These are phyloP conservation scores for Pleurotus cornucopiae DNA, from an alignment of 768 basidiomycete genomes.

Conservation along the genomic window DNA sequence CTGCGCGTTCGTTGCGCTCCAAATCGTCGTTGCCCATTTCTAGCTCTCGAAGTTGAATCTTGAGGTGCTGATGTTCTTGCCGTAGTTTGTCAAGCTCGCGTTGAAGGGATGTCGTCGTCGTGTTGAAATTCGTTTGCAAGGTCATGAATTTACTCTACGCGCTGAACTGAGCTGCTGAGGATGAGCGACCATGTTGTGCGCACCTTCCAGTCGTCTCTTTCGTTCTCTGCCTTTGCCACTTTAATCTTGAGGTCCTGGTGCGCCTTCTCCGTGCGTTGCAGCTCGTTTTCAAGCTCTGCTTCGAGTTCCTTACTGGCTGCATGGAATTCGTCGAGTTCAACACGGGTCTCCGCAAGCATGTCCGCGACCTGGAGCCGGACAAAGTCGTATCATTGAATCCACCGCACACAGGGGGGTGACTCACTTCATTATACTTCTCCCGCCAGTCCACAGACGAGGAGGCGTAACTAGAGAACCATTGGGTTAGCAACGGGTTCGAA, in stretches of 20 bases:
- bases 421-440: conserved; percentile 69
- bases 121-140: conserved; percentile 87
- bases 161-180: conserved; percentile 7
- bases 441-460: conserved; percentile 65
- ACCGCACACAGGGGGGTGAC: conserved; percentile 8
- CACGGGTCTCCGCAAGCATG: conserved; percentile 79
- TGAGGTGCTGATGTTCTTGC: conserved; percentile 65
- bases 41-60: conserved; percentile 77
- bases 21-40: conserved; percentile 99
- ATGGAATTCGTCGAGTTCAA: conserved; percentile 86
- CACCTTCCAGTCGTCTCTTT: conserved; percentile 94
- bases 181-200: conserved; percentile 17
- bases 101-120: conserved; percentile 86
- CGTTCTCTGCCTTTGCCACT: conserved; percentile 62
- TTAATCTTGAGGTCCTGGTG: conserved; percentile 78
- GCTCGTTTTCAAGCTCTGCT: conserved; percentile 87
- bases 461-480: conserved; percentile 41
- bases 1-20: conserved; percentile 89
- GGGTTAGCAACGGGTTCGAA: conserved; percentile 6
- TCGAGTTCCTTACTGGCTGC: conserved; percentile 87
- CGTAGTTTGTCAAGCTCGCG: conserved; percentile 83
- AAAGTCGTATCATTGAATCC: too few species aligned
- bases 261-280: conserved; percentile 82
- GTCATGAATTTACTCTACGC: conserved; percentile 77
- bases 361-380: conserved; percentile 51